Base-by-base conservation (phyloP, 73 alveolate genomes). In the Tetrahymena thermophila region DNA sequence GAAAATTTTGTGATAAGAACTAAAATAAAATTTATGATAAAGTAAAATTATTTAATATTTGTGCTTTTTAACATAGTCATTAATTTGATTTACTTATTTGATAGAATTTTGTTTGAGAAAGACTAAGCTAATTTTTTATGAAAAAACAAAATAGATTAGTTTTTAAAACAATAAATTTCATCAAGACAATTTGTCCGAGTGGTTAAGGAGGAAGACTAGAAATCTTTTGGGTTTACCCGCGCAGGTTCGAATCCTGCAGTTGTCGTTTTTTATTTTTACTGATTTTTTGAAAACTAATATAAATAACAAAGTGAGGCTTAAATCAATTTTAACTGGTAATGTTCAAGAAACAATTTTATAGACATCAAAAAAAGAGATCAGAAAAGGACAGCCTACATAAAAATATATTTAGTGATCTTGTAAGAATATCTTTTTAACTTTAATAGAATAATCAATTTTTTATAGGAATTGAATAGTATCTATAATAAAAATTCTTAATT, bases 201-300 rank as follows among this genome's bases (percentile, higher is more conserved):
- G 97, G 97, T 96, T 94, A 96, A 96, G 97, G 97, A 94, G 96
- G 97, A 93, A 96, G 97, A 96, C 96, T 96, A 93, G 97, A 95
- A 95, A 93, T 95, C 97, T 96, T 93, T 94, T 93, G 96, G 96
- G 97, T 93, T 95, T 57, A 95, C 97, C 96, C 97, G 96, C 97
- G 97, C 97, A 95, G 97, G 97, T 95, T 95, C 97, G 97, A 95
- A 95, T 95, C 97, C 97, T 95, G 97, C 97, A 95, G 97, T 58
- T 89, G 98, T 95, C 98, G 98, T 43, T 37, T 71, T 96, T 71
- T 71, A 25, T 0, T n/a, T 71, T 3, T 7, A 7, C 5, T 28
- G n/a, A 15, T n/a, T 71, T 71, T 71, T 71, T 23, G 3, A 23
- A 56, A 0, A 71, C 4, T 50, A 7, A 17, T 58, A 71, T 9